These are phyloP conservation scores for Lactarius evosmus DNA, from an alignment of 768 basidiomycete species.

Conservation along the genomic window DNA sequence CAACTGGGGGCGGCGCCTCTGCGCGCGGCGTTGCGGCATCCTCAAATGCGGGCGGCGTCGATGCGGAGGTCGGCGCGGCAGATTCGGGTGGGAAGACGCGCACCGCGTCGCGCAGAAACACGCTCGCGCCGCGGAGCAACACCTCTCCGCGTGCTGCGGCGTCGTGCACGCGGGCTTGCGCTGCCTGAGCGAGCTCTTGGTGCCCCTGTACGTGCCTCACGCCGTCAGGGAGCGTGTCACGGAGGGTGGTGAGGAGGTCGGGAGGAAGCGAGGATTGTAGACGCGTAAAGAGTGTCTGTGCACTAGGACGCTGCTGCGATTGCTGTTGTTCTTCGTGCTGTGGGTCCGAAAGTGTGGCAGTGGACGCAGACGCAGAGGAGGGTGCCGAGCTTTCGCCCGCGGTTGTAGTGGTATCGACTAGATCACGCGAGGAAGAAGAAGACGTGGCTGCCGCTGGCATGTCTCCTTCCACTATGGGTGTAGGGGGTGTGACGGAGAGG, in stretches of 20 bases:
- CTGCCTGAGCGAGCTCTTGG: slow-evolving; percentile 63
- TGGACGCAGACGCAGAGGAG: slow-evolving; percentile 25
- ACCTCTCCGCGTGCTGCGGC: slow-evolving; percentile 40
- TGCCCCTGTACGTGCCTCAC: slow-evolving; percentile 47
- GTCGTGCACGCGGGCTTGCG: slow-evolving; percentile 68
- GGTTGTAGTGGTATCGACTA: slow-evolving; percentile 11
- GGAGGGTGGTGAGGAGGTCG: slow-evolving; percentile 64
- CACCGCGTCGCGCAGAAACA: slow-evolving; percentile 72
- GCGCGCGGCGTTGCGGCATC: slow-evolving; percentile 69
- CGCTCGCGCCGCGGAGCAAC: slow-evolving; percentile 56
- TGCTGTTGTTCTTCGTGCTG: slow-evolving; percentile 11
- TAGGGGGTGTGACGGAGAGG: background rate
- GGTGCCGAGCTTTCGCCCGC: slow-evolving; percentile 31
- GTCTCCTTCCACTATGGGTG: slow-evolving; percentile 18
- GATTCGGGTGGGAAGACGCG: slow-evolving; percentile 87
- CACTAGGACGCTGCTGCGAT: slow-evolving; percentile 4
- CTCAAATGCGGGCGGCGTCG: slow-evolving; percentile 41
- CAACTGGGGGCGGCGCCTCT: slow-evolving; percentile 43
- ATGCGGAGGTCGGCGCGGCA: slow-evolving; percentile 29
- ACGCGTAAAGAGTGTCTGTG: slow-evolving; percentile 58
- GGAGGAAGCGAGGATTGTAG: slow-evolving; percentile 74
- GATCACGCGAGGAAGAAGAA: slow-evolving; percentile 32
- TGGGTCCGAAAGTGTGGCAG: slow-evolving; percentile 13
- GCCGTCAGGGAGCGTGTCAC: slow-evolving; percentile 60
- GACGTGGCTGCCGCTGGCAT: slow-evolving; percentile 29